These are phyloP conservation scores for Spiraea crenata DNA, from an alignment of 331 rosid genomes.

Conservation along the genomic window DNA sequence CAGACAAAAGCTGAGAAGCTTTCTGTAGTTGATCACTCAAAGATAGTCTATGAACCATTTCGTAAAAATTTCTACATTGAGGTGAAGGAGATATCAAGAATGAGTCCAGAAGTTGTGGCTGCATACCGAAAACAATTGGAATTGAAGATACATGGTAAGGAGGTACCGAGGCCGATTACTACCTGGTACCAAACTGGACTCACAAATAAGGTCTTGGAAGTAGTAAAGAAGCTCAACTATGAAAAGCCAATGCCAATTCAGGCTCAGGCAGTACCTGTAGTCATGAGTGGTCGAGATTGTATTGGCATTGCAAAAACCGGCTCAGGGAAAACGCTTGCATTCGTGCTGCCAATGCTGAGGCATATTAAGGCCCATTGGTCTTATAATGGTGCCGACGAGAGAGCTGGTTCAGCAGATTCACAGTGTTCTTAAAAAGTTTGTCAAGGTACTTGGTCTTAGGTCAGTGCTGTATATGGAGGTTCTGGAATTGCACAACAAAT, in stretches of 20 bases:
- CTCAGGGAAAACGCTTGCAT: constrained; percentile 94
- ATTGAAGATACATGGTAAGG: constrained; percentile 91
- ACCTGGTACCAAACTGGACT: constrained; percentile 96
- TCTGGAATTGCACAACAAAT: constrained; percentile 98
- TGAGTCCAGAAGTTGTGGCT: constrained; percentile 63
- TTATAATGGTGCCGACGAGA: constrained; percentile 92
- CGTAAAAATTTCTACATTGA: constrained; percentile 76
- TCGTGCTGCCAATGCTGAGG: constrained; percentile 94
- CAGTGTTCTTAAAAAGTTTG: constrained; percentile 73
- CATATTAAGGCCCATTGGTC: constrained; percentile 92
- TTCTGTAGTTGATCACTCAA: constrained; percentile 88
- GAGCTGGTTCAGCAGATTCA: constrained; percentile 96
- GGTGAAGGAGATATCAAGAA: constrained; percentile 67
- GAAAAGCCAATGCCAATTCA: constrained; percentile 95
- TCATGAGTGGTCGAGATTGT: constrained; percentile 94
- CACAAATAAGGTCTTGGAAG: constrained; percentile 77
- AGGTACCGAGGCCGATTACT: constrained; percentile 88
- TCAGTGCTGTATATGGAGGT: constrained; percentile 94
- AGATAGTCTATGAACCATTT: constrained; percentile 72
- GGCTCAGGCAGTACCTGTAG: constrained; percentile 81
- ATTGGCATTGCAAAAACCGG: constrained; percentile 93
- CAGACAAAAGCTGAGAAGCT: constrained; percentile 95
- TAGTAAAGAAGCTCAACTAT: constrained; percentile 61
- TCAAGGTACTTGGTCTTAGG: constrained; percentile 70
- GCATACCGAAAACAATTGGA: constrained; percentile 76